Conservation (phyloP, 208 protist species). For the Porcisia deanei region DNA sequence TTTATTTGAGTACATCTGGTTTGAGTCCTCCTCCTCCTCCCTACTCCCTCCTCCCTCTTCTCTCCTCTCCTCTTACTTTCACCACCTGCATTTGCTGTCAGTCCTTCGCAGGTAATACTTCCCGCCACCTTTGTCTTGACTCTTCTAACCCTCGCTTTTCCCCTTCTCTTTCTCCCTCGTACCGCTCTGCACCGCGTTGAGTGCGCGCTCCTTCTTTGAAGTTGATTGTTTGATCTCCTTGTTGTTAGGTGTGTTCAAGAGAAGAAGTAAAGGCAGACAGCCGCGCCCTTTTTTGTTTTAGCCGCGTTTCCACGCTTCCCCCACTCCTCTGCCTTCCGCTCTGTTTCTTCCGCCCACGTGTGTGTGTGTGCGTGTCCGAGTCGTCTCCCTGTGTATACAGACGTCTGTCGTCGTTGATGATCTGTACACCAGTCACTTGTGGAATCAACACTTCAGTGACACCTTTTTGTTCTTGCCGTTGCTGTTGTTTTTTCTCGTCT, state of each 20-base stretch:
- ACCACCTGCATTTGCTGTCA: too few species aligned
- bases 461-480: not conserved
- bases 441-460: not conserved
- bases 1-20: too few species aligned
- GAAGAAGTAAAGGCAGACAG: too few species aligned
- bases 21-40: not conserved
- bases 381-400: not conserved
- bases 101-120: too few species aligned
- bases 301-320: not conserved
- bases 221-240: not conserved
- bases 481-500: not conserved
- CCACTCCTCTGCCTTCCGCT: not conserved
- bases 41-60: not conserved
- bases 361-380: not conserved
- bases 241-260: not conserved
- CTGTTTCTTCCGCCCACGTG: not conserved
- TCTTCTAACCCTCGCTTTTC: not conserved
- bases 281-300: too few species aligned
- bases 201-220: not conserved
- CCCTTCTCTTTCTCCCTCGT: slow-evolving; percentile 2
- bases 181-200: not conserved
- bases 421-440: not conserved
- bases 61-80: not conserved
- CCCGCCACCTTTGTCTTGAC: not conserved
- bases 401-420: not conserved